Base-by-base conservation (phyloP, 139 green algal species). In the Klebsormidium nitens region DNA sequence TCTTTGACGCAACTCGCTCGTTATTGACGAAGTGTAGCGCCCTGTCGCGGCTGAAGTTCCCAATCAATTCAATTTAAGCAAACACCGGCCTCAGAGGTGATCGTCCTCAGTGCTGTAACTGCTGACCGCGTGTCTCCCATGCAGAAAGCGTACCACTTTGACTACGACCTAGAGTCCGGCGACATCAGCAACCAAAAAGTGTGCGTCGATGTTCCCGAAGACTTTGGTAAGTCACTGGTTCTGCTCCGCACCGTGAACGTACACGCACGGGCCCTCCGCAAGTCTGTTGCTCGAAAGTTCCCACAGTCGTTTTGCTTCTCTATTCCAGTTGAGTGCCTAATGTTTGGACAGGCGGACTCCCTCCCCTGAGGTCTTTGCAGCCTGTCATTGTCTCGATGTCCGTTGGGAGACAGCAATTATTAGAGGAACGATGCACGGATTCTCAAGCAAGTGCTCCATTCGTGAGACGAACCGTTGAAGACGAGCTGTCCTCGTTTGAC, bases 71-170 rank as follows among this genome's bases (percentile, higher is more conserved):
- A 63, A 63, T 34, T 63, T 14, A 63, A 34, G 55, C 32, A 29
- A 14, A 8, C 32, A 63, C 14, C 8, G 11, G 55, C 32, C 29
- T 29, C 32, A 38, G 8, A 14, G 11, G 14, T 8, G 55, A 14
- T 63, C 31, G 14, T 63, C 11, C 14, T 8, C 8, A 37, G 55
- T 37, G 8, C 11, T 36, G 11, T 36, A 14, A 63, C 14, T 37
- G 29, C 14, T 37, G 29, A 8, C 14, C 11, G 8, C 8, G 11
- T 44, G 31, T 63, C 55, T 36, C 8, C 58, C 36, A 40, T 26
- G 5, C 64, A 72, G 64, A 44, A 11, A 52, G 64, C 64, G 5
- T 42, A 72, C 36, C 17, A 23, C 48, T 72, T 72, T 37, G 64
- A 72, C 64, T 72, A 48, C 26, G 5, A 67, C 19, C n/a, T 35